Conservation (phyloP, 1,139 yeast species). For the Nakaseomyces nivariensis region DNA sequence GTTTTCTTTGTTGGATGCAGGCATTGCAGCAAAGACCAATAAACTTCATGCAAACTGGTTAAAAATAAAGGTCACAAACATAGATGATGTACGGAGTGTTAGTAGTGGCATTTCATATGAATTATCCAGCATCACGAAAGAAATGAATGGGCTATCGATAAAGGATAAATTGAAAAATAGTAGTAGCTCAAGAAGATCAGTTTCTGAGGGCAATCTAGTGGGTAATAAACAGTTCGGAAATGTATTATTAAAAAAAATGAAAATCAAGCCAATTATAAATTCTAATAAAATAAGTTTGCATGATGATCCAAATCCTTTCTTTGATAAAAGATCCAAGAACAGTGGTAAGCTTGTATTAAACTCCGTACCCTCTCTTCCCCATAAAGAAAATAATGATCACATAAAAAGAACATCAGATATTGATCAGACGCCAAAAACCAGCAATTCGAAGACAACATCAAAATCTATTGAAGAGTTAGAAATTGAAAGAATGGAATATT, state of each 20-base stretch:
- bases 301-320: slow-evolving; percentile 16
- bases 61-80: slow-evolving; percentile 17
- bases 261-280: slow-evolving; percentile 33
- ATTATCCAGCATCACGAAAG: slow-evolving; percentile 7
- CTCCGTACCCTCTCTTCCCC: slow-evolving; percentile 2
- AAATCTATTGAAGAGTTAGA: slow-evolving; percentile 4
- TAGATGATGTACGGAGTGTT: slow-evolving; percentile 16
- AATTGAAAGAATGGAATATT: slow-evolving; percentile 3
- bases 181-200: neutral
- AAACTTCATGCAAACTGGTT: slow-evolving; percentile 30
- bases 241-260: slow-evolving; percentile 30
- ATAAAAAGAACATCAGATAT: neutral
- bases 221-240: slow-evolving; percentile 26
- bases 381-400: neutral
- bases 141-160: slow-evolving; percentile 17
- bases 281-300: slow-evolving; percentile 27
- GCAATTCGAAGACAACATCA: neutral
- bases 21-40: slow-evolving; percentile 27
- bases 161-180: slow-evolving; percentile 9
- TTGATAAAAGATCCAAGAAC: slow-evolving; percentile 6
- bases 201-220: neutral
- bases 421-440: neutral
- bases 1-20: slow-evolving; percentile 30
- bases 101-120: slow-evolving; percentile 6
- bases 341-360: slow-evolving; percentile 2